Base-by-base conservation (phyloP, 371 early-diverging fungal species). In the Mortierella sp. region DNA sequence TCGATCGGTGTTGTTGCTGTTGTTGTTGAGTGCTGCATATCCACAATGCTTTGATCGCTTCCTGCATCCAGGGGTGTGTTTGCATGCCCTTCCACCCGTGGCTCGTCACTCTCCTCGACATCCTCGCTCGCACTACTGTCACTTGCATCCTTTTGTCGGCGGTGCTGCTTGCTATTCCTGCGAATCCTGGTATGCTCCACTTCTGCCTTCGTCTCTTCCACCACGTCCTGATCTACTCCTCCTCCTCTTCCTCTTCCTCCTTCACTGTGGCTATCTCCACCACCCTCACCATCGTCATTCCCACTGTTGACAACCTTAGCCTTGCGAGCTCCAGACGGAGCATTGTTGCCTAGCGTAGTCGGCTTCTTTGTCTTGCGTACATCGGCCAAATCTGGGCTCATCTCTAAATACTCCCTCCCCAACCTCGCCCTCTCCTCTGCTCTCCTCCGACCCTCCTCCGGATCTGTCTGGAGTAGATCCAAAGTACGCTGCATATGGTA, bases 401-500 rank as follows among this genome's bases (percentile, higher is more conserved):
- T 78, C 16, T 72, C 75, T 11, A 80, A 2, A 63, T 84, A 84
- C 44, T 44, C 31, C 3, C 4, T 2, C 7, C 74, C 70, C 31
- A 26, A 44, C 48, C 38, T 24, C 34, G 55, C 47, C 19, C 75
- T 63, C 8, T 75, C 72, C 26, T 72, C 48, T 16, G 13, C 47
- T 21, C 57, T 2, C 2, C 42, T 60, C 42, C 13, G 11, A 31
- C 74, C 76, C 21, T 74, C 48, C 16, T 47, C 16, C 11, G 78
- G 58, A 16, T 50, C 52, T 0, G 74, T 75, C 45, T 58, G 13
- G 2, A 79, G 58, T 9, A 54, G 47, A 3, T 73, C 65, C 7
- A 83, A 26, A 1, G 73, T 57, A 1, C 28, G 4, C n/a, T 71
- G 57, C 4, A 90, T 70, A 5, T 89, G 84, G 44, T 94, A 94